A percentile compares a stretch with the other conserved stretches of the same genome.
Evolutionary conservation across 2,329 filamentous ascomycete genomes (phyloP).

Genomic region (Rhytidhysteron rufulum): DNA sequence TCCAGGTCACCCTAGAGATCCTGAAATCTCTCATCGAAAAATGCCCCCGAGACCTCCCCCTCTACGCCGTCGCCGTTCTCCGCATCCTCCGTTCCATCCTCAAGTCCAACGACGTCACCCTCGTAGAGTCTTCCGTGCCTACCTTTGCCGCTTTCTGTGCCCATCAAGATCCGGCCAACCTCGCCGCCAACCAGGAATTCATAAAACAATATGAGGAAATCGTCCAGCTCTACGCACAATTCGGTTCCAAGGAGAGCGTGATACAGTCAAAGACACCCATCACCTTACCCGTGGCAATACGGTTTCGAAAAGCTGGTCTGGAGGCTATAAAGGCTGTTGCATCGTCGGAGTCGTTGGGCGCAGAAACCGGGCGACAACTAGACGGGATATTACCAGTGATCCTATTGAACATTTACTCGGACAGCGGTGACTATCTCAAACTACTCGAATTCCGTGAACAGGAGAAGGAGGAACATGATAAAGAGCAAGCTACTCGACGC

Average conservation of each 20-base stretch:
- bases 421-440: conserved; percentile 66
- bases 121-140: conserved; percentile 84
- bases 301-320: conserved; percentile 51
- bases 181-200: conserved; percentile 83
- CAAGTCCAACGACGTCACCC: conserved; percentile 79
- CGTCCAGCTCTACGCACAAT: conserved; percentile 72
- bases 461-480: conserved; percentile 64
- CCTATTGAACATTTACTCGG: conserved; percentile 79
- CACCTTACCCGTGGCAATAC: conserved; percentile 70
- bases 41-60: conserved; percentile 79
- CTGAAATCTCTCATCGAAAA: conserved; percentile 90
- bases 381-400: conserved; percentile 78
- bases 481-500: conserved; percentile 60
- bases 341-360: conserved; percentile 71
- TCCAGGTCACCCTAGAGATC: conserved; percentile 92
- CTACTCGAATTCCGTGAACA: conserved; percentile 64
- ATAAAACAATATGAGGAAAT: conserved; percentile 78
- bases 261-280: conserved; percentile 42
- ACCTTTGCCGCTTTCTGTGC: conserved; percentile 87
- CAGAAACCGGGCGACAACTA: conserved; percentile 72
- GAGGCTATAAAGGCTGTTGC: conserved; percentile 76
- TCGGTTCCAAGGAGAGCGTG: conserved; percentile 63
- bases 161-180: conserved; percentile 78
- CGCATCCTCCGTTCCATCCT: conserved; percentile 81
- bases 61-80: conserved; percentile 82